phyloP scores from a whole-genome alignment of 2,329 filamentous ascomycete species.

The Pseudogymnoascus pannorum region DNA sequence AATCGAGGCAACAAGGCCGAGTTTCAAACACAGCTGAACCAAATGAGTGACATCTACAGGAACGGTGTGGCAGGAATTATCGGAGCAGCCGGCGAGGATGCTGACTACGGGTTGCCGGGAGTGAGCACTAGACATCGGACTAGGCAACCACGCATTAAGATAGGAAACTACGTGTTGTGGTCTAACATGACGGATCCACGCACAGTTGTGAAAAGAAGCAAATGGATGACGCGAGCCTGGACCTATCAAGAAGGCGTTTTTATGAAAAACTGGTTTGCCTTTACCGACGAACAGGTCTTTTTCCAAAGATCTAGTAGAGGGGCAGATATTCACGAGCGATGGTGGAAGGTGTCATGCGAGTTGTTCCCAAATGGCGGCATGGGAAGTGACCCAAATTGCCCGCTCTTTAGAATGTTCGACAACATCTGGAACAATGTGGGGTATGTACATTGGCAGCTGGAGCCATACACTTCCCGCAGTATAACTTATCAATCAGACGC shows the following conservation, averaged over 20 bases:
- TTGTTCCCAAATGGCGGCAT: not conserved
- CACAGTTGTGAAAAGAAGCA: conserved; percentile 3
- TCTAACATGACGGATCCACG: conserved; percentile 1
- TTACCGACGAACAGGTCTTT: conserved; percentile 26
- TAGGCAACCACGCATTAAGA: conserved; percentile 4
- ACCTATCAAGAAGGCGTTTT: conserved; percentile 18
- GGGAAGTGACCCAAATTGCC: not conserved
- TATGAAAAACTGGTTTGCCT: conserved; percentile 26
- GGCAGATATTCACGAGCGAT: not conserved
- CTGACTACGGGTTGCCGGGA: conserved; percentile 13
- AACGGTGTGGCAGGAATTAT: conserved; percentile 13
- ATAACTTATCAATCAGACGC: not conserved
- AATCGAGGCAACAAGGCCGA: conserved; percentile 12
- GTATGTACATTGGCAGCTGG: not conserved
- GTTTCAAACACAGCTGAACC: conserved; percentile 4
- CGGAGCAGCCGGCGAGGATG: conserved; percentile 12
- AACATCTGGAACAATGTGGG: not conserved
- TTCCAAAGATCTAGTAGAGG: conserved; percentile 14
- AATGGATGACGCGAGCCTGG: conserved; percentile 18
- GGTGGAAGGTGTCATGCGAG: not conserved
- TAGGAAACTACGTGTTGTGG: conserved; percentile 12
- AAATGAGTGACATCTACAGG: conserved; percentile 14
- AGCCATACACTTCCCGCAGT: not conserved
- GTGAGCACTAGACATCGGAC: not conserved
- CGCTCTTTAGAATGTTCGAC: not conserved